Conservation (phyloP, 164 flowering plant genomes). For the Vitis riparia region DNA sequence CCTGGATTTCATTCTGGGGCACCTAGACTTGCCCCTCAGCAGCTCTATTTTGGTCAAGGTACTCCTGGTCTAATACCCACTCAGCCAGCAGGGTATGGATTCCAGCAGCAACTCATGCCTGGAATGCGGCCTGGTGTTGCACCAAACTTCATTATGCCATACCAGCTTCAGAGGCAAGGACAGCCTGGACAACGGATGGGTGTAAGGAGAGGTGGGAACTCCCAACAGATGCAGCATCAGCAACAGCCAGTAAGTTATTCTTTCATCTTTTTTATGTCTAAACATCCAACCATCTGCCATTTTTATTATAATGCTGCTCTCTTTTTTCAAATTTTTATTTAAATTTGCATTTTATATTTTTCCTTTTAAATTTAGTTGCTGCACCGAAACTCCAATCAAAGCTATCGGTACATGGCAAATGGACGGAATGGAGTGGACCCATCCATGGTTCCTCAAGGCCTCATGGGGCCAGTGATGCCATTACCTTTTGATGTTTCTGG, state of each 20-base stretch:
- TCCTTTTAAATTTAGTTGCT: constrained; percentile 26
- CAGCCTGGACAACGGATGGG: constrained; percentile 64
- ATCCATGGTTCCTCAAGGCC: constrained; percentile 53
- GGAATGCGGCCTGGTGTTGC: constrained; percentile 68
- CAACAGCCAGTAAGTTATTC: constrained; percentile 11
- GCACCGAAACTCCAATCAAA: constrained; percentile 52
- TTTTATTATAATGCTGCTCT: background rate
- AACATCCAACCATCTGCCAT: too few species aligned
- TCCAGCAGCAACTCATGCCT: constrained; percentile 67
- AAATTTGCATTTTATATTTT: background rate
- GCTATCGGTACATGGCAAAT: constrained; percentile 51
- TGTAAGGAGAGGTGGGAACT: constrained; percentile 50
- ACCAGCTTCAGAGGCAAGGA: constrained; percentile 63
- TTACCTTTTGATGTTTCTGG: constrained; percentile 47
- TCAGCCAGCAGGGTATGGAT: constrained; percentile 65
- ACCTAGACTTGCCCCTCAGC: constrained; percentile 67
- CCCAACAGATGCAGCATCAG: constrained; percentile 50
- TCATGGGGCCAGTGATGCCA: constrained; percentile 49
- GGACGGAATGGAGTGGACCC: constrained; percentile 52
- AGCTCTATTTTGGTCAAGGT: constrained; percentile 69
- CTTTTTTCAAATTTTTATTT: background rate
- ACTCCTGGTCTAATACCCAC: constrained; percentile 54
- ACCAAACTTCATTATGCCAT: constrained; percentile 65
- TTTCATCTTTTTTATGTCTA: background rate
- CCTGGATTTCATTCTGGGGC: constrained; percentile 55